Base-by-base conservation (phyloP, 2,329 filamentous ascomycete species). In the Chlorencoelia australis region DNA sequence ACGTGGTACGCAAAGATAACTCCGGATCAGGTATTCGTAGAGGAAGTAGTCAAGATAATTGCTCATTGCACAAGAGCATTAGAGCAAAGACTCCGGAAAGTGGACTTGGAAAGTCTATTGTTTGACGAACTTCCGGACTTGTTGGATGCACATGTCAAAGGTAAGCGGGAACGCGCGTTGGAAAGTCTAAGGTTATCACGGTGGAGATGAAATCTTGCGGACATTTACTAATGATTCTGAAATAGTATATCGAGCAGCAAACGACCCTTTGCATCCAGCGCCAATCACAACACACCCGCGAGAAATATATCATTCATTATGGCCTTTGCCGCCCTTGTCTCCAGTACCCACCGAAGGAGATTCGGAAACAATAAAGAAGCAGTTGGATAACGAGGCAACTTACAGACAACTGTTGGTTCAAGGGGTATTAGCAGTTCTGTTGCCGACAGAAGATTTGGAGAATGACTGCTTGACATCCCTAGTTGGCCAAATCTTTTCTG, bases 1-100 rank as follows among this genome's bases (percentile, higher is more conserved):
- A 78, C 76, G 20, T 98, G 91, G 91, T 98, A 98, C 65, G 71
- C 69, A 46, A 89, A 81, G 59, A 91, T 98, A 58, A 95, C 89
- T 1, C 76, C 86, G 3, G 89, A 98, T 60, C 82, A 88, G 56
- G 71, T 75, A 9, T 93, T 98, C 55, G 79, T 91, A 42, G 79
- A 82, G 48, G 88, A 95, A 63, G 73, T 95, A 40, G 70, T 96
- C 36, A 84, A 86, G 54, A 79, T 94, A 47, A 83, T 96, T 52
- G 91, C 89, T 26, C 89, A 96, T 60, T 91, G 84, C 59, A 94
- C 86, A 26, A 72, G 85, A 39, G 85, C 79, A 6, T 62, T 98
- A 40, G 91, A 96, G 34, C 82, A 94, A 64, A 74, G 91, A 49
- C 62, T 94, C 41, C 73, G 86, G 40, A 76, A 80, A 54, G 73